Evolutionary conservation across 441 rosid genomes (phyloP).

Genomic region (Adansonia grandidieri): DNA sequence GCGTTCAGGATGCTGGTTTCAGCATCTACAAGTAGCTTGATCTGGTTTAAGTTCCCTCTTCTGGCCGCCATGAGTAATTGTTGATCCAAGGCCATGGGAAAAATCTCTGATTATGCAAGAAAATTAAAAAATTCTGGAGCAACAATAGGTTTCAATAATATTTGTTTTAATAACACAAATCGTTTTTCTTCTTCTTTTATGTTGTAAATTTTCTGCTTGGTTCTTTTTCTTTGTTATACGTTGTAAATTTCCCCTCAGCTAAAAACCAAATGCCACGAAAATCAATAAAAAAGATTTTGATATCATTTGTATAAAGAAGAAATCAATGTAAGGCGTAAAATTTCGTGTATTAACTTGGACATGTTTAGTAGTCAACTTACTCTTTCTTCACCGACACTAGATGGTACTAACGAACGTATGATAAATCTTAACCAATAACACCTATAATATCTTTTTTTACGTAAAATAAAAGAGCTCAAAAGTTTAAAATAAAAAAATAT

Average conservation of each 20-base stretch:
- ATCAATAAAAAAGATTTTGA: too few relatives aligned
- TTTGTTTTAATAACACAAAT: neutral
- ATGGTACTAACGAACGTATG: too few relatives aligned
- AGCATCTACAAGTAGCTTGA: conserved; percentile 4
- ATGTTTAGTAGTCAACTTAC: too few relatives aligned
- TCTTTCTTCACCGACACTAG: too few relatives aligned
- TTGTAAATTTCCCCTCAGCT: neutral
- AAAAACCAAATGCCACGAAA: too few relatives aligned
- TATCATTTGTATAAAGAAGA: too few relatives aligned
- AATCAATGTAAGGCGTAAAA: too few relatives aligned
- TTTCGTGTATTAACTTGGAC: too few relatives aligned
- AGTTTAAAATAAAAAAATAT: too few relatives aligned
- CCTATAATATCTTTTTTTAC: too few relatives aligned
- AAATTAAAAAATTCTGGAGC: neutral
- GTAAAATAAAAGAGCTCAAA: too few relatives aligned
- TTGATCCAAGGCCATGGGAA: neutral
- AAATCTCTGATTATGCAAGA: neutral
- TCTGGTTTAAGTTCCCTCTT: neutral
- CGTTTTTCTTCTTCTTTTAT: neutral
- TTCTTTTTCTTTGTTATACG: neutral
- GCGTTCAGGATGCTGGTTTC: conserved; percentile 2
- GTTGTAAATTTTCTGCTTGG: neutral
- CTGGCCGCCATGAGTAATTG: conserved; percentile 11
- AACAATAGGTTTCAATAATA: neutral
- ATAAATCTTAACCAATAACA: too few relatives aligned